A percentile compares a stretch with the other conserved stretches of the same genome.
Conservation (phyloP, 1,284 basidiomycete genomes). For the Sanghuangporus weigelae region DNA sequence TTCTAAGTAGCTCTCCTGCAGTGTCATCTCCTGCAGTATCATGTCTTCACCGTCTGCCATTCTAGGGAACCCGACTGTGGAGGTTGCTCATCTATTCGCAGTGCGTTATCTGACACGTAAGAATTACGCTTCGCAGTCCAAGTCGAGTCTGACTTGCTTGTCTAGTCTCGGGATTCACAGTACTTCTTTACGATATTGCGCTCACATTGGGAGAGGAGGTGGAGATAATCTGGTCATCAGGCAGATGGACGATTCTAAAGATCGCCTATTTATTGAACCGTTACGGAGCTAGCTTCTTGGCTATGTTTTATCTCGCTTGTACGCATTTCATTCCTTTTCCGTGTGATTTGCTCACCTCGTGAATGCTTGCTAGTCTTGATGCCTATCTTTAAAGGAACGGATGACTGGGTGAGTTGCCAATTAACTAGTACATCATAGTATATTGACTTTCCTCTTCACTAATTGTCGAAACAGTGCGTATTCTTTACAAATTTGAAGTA, state of each 20-base stretch:
- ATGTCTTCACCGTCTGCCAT: neutral
- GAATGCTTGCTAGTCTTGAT: neutral
- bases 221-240: neutral
- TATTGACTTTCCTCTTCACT: no score
- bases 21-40: no score
- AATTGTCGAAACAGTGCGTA: no score
- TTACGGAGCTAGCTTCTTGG: neutral
- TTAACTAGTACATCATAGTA: no score
- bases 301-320: neutral
- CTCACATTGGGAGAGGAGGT: slow-evolving; percentile 5
- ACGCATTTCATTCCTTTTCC: neutral
- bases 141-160: neutral
- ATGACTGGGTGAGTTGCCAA: neutral
- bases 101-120: slow-evolving; percentile 1
- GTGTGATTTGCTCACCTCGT: neutral
- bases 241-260: neutral
- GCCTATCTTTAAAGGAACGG: neutral
- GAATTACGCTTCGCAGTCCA: neutral
- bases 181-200: slow-evolving; percentile 5
- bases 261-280: neutral
- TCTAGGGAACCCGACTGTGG: neutral
- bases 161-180: slow-evolving; percentile 1
- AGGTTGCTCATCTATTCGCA: neutral
- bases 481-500: no score
- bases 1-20: no score